phyloP scores from a whole-genome alignment of 1,284 basidiomycete species.

The Spongiforma sp. region DNA sequence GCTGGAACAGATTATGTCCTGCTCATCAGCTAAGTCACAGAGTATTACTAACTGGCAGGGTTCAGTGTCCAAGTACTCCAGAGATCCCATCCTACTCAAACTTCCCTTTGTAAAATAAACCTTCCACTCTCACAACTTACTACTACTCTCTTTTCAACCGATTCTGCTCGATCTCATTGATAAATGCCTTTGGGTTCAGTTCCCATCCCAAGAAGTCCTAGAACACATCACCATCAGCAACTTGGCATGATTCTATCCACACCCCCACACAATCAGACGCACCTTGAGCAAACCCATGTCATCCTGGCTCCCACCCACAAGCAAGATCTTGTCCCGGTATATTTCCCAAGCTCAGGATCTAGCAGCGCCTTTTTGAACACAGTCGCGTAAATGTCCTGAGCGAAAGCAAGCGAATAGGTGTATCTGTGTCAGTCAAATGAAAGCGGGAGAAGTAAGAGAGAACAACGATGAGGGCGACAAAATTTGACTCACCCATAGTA shows the following conservation, averaged over 20 bases:
- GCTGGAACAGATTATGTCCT: no score
- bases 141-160: neutral
- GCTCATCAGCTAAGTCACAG: no score
- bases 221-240: neutral
- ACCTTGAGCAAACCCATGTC: conserved; percentile 64
- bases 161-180: conserved; percentile 27
- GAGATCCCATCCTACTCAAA: no score
- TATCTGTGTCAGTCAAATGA: conserved; percentile 16
- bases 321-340: conserved; percentile 57
- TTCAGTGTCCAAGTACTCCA: no score
- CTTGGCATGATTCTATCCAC: neutral
- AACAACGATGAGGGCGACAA: neutral
- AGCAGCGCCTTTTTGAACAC: conserved; percentile 79
- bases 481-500: neutral
- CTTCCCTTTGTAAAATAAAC: no score
- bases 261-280: neutral
- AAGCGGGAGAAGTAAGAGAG: neutral
- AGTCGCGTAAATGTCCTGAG: conserved; percentile 36
- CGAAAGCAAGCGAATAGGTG: conserved; percentile 42
- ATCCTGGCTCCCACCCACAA: conserved; percentile 60
- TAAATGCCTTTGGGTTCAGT: conserved; percentile 71
- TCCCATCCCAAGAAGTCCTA: conserved; percentile 77
- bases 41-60: no score
- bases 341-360: conserved; percentile 52
- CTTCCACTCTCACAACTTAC: conserved; percentile 8